Evolutionary conservation across 2,329 filamentous ascomycete genomes (phyloP), one percentile per base, ranked within the genome.

Genomic region (Fusarium sp.): DNA sequence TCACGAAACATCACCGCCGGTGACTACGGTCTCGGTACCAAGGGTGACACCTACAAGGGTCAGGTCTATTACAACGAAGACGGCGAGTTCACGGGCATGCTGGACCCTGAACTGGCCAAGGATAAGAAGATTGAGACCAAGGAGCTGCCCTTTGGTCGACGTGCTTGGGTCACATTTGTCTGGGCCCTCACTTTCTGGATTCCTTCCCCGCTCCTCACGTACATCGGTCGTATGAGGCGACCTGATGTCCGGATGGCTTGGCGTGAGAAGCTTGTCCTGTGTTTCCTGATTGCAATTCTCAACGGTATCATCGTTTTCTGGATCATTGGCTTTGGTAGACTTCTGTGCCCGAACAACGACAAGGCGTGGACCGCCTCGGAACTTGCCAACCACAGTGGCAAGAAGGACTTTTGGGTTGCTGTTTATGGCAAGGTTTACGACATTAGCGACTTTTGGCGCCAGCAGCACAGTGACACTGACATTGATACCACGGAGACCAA

Each of bases 161-260:
- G 94, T 45, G 79, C 91, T 2, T 99, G 97, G 97, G 91, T 97
- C 27, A 89, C 84, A 2, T 83, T 97, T 45, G 94, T 97, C 4
- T 98, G 95, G 95, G 89, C 90, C 1, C 75, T 97, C 58, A 99
- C 97, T 0, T 98, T 95, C 81, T 98, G 94, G 93, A 97, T 98
- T 75, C 97, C 97, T 0, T 98, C 96, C 0, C 93, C 94, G 57
- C 75, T 94, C 3, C 90, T 99, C 18, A 89, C 90, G n/a, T 92
- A 88, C 69, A 80, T 98, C 67, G 97, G 97, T 35, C 94, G 96
- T 25, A 99, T 99, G 97, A 97, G 97, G 85, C 92, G 97, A 65
- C 97, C 95, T 2, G 97, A 99, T 84, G 95, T 99, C 10, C 94
- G 97, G 29, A 94, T 98, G 91, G 97, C 97, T 0, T 99, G 97